phyloP scores from a whole-genome alignment of 129 eudicot species.

The Chrysanthemum lavandulifolium region DNA sequence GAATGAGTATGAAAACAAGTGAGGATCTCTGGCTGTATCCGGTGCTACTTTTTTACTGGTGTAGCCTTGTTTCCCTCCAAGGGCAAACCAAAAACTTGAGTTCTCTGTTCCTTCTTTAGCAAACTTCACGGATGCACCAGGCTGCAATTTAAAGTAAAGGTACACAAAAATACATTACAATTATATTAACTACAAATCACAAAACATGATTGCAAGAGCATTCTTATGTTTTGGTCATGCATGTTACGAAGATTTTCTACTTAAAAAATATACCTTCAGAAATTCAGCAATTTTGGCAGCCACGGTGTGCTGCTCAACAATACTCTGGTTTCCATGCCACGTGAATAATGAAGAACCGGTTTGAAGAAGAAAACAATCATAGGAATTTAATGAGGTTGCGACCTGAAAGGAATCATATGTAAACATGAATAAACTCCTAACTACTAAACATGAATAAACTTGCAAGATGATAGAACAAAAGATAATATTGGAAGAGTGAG shows the following conservation, averaged over 20 bases:
- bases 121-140: constrained; percentile 70
- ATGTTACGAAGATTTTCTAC: background rate
- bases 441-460: background rate
- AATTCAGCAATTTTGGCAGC: constrained; percentile 89
- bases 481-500: background rate
- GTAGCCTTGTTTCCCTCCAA: constrained; percentile 93
- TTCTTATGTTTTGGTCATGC: background rate
- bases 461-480: background rate
- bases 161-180: background rate
- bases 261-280: constrained; percentile 57
- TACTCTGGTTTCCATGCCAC: constrained; percentile 93
- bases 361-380: constrained; percentile 91
- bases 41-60: constrained; percentile 71
- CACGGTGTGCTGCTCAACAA: constrained; percentile 80
- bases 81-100: constrained; percentile 89
- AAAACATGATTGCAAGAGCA: background rate
- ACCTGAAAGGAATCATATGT: constrained; percentile 44
- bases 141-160: constrained; percentile 38
- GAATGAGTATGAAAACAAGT: constrained; percentile 66
- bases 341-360: constrained; percentile 78
- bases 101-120: constrained; percentile 99
- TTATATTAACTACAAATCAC: background rate
- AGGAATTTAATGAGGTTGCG: constrained; percentile 76
- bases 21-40: constrained; percentile 85
- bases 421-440: background rate